Conservation (phyloP, 2,329 filamentous ascomycete genomes). For the Fonsecaea multimorphosa region DNA sequence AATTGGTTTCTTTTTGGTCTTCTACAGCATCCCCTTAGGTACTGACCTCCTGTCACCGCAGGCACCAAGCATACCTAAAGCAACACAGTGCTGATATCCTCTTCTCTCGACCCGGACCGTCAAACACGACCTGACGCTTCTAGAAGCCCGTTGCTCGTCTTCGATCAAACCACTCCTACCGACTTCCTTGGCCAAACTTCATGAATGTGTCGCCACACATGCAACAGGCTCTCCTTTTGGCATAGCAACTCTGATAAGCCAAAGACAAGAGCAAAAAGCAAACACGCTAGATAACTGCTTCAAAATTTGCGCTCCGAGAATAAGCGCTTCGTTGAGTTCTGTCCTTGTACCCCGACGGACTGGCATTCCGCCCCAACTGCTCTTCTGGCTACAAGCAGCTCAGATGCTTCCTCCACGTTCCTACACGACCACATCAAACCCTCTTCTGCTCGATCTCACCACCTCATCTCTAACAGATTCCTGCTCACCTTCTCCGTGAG, state of each 20-base stretch:
- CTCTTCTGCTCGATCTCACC: background rate
- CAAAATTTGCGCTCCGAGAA: background rate
- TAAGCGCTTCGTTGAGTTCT: background rate
- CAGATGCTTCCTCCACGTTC: background rate
- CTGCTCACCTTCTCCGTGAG: background rate
- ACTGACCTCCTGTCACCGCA: background rate
- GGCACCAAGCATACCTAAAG: background rate
- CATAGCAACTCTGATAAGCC: background rate
- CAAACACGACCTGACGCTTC: background rate
- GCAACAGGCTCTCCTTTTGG: background rate
- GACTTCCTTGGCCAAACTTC: background rate
- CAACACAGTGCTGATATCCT: background rate
- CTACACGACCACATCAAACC: background rate
- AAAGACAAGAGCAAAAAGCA: background rate
- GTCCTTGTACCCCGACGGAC: too few relatives aligned
- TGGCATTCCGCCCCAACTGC: background rate
- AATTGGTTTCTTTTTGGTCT: background rate
- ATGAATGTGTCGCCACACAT: background rate
- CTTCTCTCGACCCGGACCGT: background rate
- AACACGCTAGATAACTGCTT: background rate
- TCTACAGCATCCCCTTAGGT: background rate
- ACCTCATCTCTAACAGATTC: slow-evolving; percentile 5
- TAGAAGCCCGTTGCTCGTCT: background rate
- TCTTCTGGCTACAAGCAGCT: background rate
- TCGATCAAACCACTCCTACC: background rate